Base-by-base conservation (phyloP, 148 eudicot genomes). In the Amaranthus hypochondriacus region DNA sequence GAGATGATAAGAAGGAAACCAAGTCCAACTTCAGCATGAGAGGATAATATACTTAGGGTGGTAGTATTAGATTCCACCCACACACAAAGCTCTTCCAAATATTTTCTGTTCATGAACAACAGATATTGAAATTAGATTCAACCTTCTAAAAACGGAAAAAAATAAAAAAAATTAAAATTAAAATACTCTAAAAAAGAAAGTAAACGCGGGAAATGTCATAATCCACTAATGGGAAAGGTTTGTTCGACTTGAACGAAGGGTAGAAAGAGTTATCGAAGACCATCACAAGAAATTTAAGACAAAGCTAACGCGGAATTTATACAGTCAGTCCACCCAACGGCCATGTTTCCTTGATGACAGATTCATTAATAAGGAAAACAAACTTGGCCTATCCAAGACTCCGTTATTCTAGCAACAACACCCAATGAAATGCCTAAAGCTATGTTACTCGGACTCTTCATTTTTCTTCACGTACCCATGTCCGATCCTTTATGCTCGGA, bases 11-110 rank as follows among this genome's bases (percentile, higher is more conserved):
- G 84, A 81, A 96, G 89, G 74, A 96, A 90, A 44, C 99, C 99
- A 78, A 92, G 85, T 83, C 95, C 99, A 78, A 96, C 87, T 86
- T 96, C 95, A 73, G 92, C 92, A 54, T 89, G 91, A 42, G 99
- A 90, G 68, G 97, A 96, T 70, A 96, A 86, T 73, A 92, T 96
- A 91, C 83, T 84, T 72, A 96, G 92, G 14, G 97, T 96, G 65
- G 96, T 82, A 57, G 85, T 76, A 74, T 92, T 96, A 49, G 99
- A 87, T 76, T 96, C 99, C 42, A 96, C 97, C 99, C 99, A 96
- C 39, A 96, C 91, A 78, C 97, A 96, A 15, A 79, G 80, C 79
- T 96, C 88, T 82, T 96, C 99, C 84, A 96, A 82, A 83, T 90
- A 96, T 81, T 96, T 96, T 83, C 99, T 96, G 91, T 64, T 75